Evolutionary conservation across 345 rosid genomes (phyloP), one percentile per base, ranked within the genome.

Genomic region (Trapa bicornis): DNA sequence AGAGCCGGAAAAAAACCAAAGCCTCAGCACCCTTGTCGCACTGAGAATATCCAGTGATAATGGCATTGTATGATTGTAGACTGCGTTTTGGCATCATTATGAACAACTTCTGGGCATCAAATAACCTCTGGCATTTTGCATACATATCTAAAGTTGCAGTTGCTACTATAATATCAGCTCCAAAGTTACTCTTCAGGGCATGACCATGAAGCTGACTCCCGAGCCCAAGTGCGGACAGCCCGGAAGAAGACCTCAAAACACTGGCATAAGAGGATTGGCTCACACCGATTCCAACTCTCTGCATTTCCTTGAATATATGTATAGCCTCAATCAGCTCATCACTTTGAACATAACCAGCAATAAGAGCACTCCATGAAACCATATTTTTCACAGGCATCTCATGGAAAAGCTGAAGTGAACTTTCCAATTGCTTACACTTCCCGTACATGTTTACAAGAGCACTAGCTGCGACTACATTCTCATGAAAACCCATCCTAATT

Each of bases 81-180:
- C 77, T 82, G 70, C 33, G 88, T 70, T 67, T 74, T 11, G 82
- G 89, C 69, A 92, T 81, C n/a, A 74, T 73, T 74, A 78, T 80
- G 81, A 94, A 88, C 65, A 85, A 47, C 79, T 78, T 83, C 71
- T 77, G 81, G 79, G 99, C 94, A 75, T 83, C 87, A 58, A 22
- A 63, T 77, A 88, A 77, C 56, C 81, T 74, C 41, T 80, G 85
- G 71, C 95, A 87, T 81, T 91, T 94, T 22, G 96, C 86, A 63
- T 94, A 94, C 99, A 94, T 91, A 77, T 94, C 97, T 77, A 94
- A 67, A 10, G 82, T 88, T 15, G 99, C 95, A 45, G 97, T 94
- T 45, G 90, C 95, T 74, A 88, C 97, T 16, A 89, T 76, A 17
- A 78, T 71, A 71, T 94, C 97, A 2, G 63, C 65, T 61, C 80